phyloP scores from a whole-genome alignment of 495 filamentous ascomycete genomes.

The Parathielavia appendiculata region DNA sequence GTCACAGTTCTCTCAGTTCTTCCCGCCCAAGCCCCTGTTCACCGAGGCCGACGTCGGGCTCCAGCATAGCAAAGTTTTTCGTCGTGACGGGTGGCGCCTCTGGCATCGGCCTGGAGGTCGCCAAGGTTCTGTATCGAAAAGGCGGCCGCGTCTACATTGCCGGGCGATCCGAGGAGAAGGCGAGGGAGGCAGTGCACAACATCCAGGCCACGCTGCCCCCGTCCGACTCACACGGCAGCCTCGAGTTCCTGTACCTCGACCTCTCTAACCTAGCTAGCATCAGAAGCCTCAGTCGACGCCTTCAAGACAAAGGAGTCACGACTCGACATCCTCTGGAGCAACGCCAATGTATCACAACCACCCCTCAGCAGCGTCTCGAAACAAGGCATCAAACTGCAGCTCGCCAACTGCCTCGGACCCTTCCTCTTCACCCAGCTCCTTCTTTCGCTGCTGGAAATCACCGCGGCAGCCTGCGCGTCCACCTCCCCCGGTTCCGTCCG shows the following conservation, averaged over 20 bases:
- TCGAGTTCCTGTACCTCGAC: constrained; percentile 27
- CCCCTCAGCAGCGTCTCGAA: constrained; percentile 29
- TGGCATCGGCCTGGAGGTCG: constrained; percentile 43
- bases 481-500: neutral
- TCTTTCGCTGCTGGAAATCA: neutral
- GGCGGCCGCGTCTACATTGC: constrained; percentile 44
- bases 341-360: constrained; percentile 37
- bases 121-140: constrained; percentile 38
- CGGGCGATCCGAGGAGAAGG: constrained; percentile 33
- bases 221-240: constrained; percentile 17
- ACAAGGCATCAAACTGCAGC: constrained; percentile 33
- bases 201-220: constrained; percentile 18
- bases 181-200: constrained; percentile 22
- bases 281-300: constrained; percentile 19
- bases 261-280: constrained; percentile 28
- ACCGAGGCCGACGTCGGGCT: constrained; percentile 23
- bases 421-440: constrained; percentile 1
- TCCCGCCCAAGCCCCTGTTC: constrained; percentile 25
- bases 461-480: neutral
- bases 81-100: constrained; percentile 42
- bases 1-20: constrained; percentile 21
- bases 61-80: constrained; percentile 35
- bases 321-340: constrained; percentile 31
- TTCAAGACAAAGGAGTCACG: constrained; percentile 26
- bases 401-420: constrained; percentile 1